phyloP scores from a whole-genome alignment of 1,139 yeast species.

The Hyphopichia wangnamkhiaoensis region DNA sequence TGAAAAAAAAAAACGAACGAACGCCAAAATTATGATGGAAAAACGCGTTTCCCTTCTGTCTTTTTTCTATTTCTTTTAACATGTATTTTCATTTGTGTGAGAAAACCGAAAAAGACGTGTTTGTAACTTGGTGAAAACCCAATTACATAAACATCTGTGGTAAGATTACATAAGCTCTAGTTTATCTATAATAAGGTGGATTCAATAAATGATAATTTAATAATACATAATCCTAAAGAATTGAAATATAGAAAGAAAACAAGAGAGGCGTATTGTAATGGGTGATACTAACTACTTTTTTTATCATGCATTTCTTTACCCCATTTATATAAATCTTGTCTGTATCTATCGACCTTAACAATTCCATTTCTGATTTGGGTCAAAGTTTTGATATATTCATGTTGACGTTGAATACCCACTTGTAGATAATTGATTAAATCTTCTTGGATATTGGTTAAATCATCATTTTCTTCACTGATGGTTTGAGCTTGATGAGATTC shows the following conservation, averaged over 20 bases:
- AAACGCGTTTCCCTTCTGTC: background rate
- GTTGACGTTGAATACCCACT: constrained; percentile 75
- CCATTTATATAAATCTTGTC: constrained; percentile 73
- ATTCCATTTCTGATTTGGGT: constrained; percentile 70
- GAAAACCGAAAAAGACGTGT: too few relatives aligned
- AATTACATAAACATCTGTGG: too few relatives aligned
- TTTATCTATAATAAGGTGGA: too few relatives aligned
- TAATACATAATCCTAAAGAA: constrained; percentile 1
- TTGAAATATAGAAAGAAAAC: background rate
- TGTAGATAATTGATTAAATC: constrained; percentile 47
- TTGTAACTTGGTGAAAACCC: too few relatives aligned
- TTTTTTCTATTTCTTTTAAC: too few relatives aligned
- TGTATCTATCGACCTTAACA: constrained; percentile 74
- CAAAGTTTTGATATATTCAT: constrained; percentile 83
- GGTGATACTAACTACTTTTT: constrained; percentile 26
- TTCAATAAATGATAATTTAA: too few relatives aligned
- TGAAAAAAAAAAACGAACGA: too few relatives aligned
- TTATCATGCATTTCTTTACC: constrained; percentile 83
- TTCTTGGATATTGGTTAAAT: constrained; percentile 32
- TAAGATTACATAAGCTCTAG: too few relatives aligned
- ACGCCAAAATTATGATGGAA: background rate
- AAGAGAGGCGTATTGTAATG: background rate
- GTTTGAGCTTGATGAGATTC: constrained; percentile 35
- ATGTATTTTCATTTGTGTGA: too few relatives aligned
- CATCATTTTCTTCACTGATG: constrained; percentile 27